Evolutionary conservation across 495 filamentous ascomycete genomes (phyloP), one percentile per base, ranked within the genome.

Genomic region (Neurospora tetraspora): DNA sequence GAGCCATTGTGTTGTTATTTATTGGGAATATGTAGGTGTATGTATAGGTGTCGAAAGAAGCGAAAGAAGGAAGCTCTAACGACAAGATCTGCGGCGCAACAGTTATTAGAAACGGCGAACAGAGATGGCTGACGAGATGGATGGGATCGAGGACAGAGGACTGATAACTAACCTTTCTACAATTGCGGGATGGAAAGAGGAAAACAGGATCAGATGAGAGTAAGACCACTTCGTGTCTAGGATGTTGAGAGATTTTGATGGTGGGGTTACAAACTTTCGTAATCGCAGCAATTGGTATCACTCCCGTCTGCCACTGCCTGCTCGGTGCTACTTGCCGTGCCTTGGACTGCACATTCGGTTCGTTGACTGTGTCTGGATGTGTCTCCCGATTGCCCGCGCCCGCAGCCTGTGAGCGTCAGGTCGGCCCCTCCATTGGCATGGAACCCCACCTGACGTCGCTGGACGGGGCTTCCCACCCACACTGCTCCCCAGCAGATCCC

Each of bases 1-100:
- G 91, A 76, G 88, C 88, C 92, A 94, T 96, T 76, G 78, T 83
- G 76, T 73, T 20, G 75, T 38, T 74, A 71, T 77, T 74, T 72
- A 70, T 74, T 31, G 18, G 36, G 8, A 7, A 20, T 68, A 23
- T 65, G 53, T 39, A 14, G 53, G 59, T n/a, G 69, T 10, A 34
- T 40, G 38, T 45, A 39, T 42, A 18, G 20, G 20, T 59, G 36
- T 70, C 27, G 14, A 65, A 65, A 61, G 53, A 3, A 31, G 6
- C 27, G 14, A 65, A 65, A 61, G 53, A 3, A 31, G 6, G 27
- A 36, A 34, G 14, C 53, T 53, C 45, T 71, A 42, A 16, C 42
- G n/a, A 42, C 5, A 68, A 31, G 40, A 39, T 42, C 11, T 23
- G 69, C 7, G 2, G 27, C 53, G 53, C 14, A 65, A 34, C 14